Evolutionary conservation across 768 basidiomycete genomes (phyloP).

Genomic region (Trametes coccinea): DNA sequence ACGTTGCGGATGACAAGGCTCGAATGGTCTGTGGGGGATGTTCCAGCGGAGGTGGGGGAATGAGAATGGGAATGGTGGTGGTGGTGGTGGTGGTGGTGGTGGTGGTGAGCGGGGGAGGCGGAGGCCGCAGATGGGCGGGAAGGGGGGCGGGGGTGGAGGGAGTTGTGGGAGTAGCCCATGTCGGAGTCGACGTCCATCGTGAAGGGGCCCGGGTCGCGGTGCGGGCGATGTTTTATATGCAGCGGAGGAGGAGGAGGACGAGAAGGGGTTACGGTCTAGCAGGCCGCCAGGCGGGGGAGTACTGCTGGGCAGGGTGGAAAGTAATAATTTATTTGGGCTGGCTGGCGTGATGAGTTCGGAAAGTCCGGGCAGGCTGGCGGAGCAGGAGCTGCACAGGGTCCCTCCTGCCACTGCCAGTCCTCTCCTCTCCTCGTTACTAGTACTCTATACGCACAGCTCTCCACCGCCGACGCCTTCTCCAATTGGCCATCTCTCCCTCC

Average conservation of each 20-base stretch:
- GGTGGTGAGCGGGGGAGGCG: background rate
- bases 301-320: background rate
- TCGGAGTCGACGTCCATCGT: slow-evolving; percentile 20
- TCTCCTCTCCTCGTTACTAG: background rate
- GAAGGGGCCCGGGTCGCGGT: background rate
- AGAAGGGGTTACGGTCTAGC: background rate
- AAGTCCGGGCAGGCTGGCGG: background rate
- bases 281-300: too few relatives aligned
- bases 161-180: slow-evolving; percentile 16
- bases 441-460: too few relatives aligned
- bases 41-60: background rate
- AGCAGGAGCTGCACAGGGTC: too few relatives aligned
- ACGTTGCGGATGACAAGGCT: slow-evolving; percentile 25
- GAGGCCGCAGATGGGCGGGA: background rate
- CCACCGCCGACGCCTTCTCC: background rate
- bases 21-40: slow-evolving; percentile 9
- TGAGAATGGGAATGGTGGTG: background rate
- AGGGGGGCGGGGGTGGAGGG: background rate
- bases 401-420: background rate
- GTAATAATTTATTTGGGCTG: background rate
- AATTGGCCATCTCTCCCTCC: background rate
- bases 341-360: background rate
- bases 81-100: background rate
- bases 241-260: background rate
- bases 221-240: slow-evolving; percentile 4